Base-by-base conservation (phyloP, 305 asterid species). In the Fraxinus sp. region DNA sequence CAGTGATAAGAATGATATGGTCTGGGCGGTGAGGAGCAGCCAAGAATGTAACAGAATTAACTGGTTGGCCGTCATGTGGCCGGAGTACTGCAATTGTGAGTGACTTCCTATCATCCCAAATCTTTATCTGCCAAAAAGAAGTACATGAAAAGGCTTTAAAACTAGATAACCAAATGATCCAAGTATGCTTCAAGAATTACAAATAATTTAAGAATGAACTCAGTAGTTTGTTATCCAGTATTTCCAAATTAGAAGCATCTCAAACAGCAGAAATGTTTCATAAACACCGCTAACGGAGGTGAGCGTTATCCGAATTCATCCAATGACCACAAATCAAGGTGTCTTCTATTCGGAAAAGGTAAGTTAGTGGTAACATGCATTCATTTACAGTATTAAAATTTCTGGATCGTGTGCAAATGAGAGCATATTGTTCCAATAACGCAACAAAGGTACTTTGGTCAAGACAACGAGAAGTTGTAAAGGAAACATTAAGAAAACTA, bases 21-120 rank as follows among this genome's bases (percentile, higher is more conserved):
- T 94, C 97, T 4, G 98, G 98, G 57, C 90, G 92, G 78, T 94
- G 85, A 79, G 97, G 97, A 85, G 98, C 91, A 83, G 96, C 89
- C 89, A 94, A 88, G 85, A 95, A 95, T 33, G 95, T 94, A 80
- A 86, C 98, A 41, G 98, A 95, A 87, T 85, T 91, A 84, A 95
- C 97, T 79, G 98, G 98, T 30, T 83, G 97, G 28, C 98, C 97
- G 78, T 92, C 97, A 86, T 93, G 95, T 78, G 98, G 98, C 88
- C 92, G 90, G 80, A 92, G 89, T 77, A 92, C 97, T 80, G 98
- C 97, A 78, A 94, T 92, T 30, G 98, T 97, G 32, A 33, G 82
- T 32, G 89, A 81, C 86, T 93, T 95, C 28, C 96, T 90, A 87
- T 95, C 98, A 74, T 92, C 98, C 98, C 98, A 95, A 81, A 95